Base-by-base conservation (phyloP, 768 basidiomycete species). In the Galerina marginata region DNA sequence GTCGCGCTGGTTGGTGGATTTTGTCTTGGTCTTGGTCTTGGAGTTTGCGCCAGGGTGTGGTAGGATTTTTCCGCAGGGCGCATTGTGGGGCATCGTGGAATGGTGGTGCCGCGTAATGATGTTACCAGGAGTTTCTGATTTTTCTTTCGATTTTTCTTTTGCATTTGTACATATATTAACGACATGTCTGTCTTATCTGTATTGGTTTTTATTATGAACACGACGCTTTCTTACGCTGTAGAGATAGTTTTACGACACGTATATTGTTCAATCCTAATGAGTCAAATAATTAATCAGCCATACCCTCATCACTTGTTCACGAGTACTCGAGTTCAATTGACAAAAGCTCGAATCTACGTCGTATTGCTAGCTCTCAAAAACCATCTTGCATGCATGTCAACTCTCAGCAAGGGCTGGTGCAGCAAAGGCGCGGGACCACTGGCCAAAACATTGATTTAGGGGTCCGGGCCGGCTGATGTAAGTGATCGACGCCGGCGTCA, bases 1-100 rank as follows among this genome's bases (percentile, higher is more conserved):
- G 58, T 72, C 36, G 77, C 77, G 3, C 56, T 80, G 37, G 49
- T 78, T 11, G 71, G 78, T 29, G 79, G 79, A 10, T 77, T 81
- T 51, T 75, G 73, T 62, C 54, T 77, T n/a, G 78, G 80, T 9
- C 37, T 81, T 11, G 77, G 79, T 4, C 62, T 77, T 4, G 75
- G 79, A 25, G 44, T 69, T 26, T 68, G 63, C 48, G 54, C 33
- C 1, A 58, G 45, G 47, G 15, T n/a, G 6, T 57, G 45, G 47
- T 57, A 42, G 25, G 4, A 33, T 40, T 26, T 12, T 47, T 10
- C 4, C n/a, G 6, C 6, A 23, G n/a, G 7, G 39, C 6, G 9
- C 14, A 9, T 12, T 37, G 20, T 50, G 33, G 2, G 14, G 45
- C 36, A 15, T 39, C 44, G 38, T 40, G 36, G 47, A 25, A 20